These are phyloP conservation scores for Rhizoctonia solani DNA, from an alignment of 1,284 basidiomycete species.

Conservation along the genomic window DNA sequence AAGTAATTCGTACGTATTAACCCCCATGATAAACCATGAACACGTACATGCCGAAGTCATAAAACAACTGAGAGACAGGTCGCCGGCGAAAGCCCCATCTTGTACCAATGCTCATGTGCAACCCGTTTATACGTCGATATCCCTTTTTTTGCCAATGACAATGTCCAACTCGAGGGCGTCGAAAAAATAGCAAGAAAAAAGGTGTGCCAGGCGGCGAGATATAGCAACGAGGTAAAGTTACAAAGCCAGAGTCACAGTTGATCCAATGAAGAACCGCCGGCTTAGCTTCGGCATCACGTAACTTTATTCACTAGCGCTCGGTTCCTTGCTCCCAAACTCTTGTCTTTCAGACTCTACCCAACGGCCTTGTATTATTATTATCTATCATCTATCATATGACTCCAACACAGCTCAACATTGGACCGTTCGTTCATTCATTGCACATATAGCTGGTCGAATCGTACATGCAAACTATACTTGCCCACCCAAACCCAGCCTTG, in stretches of 20 bases:
- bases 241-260: not conserved
- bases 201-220: not conserved
- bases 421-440: too few relatives aligned
- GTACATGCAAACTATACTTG: too few relatives aligned
- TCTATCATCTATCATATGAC: not conserved
- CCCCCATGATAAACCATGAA: not conserved
- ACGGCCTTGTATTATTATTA: not conserved
- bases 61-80: constrained; percentile 29
- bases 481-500: too few relatives aligned
- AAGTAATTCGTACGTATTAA: not conserved
- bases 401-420: too few relatives aligned
- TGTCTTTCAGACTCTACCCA: not conserved
- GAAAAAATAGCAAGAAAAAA: not conserved
- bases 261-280: constrained; percentile 17
- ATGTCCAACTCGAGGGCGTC: not conserved
- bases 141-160: not conserved
- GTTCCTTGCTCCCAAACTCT: not conserved
- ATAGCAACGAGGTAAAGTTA: not conserved
- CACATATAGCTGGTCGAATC: too few relatives aligned
- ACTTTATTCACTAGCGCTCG: not conserved
- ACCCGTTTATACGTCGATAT: not conserved
- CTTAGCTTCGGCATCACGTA: constrained; percentile 15
- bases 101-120: constrained; percentile 18
- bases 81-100: constrained; percentile 19
- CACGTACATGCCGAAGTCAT: constrained; percentile 33